Percentiles rank a stretch among this genome's conserved stretches.
phyloP scores from a whole-genome alignment of 495 filamentous ascomycete genomes.

The Tuber brumale region DNA sequence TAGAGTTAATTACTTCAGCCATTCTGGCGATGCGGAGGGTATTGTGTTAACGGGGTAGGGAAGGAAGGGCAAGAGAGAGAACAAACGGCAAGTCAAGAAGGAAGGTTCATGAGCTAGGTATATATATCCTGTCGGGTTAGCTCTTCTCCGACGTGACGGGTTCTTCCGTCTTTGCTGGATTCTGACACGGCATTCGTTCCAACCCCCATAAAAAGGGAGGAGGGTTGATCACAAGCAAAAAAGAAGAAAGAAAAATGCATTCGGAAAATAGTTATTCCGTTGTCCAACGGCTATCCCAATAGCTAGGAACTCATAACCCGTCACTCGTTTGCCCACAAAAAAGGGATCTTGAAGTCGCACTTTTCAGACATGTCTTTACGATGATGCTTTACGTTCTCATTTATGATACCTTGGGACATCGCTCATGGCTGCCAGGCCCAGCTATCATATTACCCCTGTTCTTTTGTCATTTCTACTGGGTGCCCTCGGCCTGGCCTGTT shows the following conservation, averaged over 20 bases:
- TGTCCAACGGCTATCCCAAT: not conserved
- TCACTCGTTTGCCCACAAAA: not conserved
- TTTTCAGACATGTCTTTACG: not conserved
- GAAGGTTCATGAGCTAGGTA: not conserved
- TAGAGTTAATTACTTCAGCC: constrained; percentile 4
- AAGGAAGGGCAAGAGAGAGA: not conserved
- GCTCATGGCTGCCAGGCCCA: not conserved
- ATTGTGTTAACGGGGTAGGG: not conserved
- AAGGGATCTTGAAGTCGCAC: not conserved
- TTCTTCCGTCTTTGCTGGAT: not conserved
- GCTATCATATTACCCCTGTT: not conserved
- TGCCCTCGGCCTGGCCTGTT: not conserved
- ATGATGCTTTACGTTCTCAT: not conserved
- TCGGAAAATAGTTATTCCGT: not conserved
- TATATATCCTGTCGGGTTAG: not conserved
- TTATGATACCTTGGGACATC: not conserved
- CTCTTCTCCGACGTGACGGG: not conserved
- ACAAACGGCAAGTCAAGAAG: not conserved
- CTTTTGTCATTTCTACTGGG: not conserved
- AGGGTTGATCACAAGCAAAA: not conserved
- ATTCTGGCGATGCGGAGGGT: constrained; percentile 8
- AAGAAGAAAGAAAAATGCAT: not conserved
- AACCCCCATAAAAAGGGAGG: not conserved
- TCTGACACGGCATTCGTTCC: not conserved
- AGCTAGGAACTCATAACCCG: not conserved